phyloP scores from a whole-genome alignment of 306 rosid species.

The Begonia fuchsioides region DNA sequence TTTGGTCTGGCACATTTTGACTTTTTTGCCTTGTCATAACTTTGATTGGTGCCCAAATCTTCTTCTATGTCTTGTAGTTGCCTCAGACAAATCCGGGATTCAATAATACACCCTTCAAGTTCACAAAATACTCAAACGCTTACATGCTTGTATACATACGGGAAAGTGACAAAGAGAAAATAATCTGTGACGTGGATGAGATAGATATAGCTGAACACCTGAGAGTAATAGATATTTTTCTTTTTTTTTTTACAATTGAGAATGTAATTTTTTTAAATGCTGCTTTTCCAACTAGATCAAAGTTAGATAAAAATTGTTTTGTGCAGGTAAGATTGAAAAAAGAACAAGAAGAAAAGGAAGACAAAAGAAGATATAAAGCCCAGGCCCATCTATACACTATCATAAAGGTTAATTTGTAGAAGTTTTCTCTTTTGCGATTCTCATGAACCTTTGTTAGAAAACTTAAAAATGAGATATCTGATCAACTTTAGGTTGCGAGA shows the following conservation, averaged over 20 bases:
- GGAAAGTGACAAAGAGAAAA: constrained; percentile 77
- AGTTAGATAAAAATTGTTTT: background rate
- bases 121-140: constrained; percentile 81
- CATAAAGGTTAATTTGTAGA: constrained; percentile 39
- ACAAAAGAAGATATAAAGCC: constrained; percentile 71
- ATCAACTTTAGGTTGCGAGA: constrained; percentile 53
- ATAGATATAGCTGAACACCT: constrained; percentile 78
- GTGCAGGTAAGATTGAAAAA: constrained; percentile 67
- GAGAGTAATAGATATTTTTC: constrained; percentile 38
- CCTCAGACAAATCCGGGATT: constrained; percentile 82
- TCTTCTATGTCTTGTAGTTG: constrained; percentile 32
- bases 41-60: constrained; percentile 3
- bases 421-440: background rate
- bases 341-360: constrained; percentile 83
- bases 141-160: constrained; percentile 96
- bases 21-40: constrained; percentile 5
- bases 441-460: background rate
- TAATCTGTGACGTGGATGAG: constrained; percentile 82
- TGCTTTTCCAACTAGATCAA: no score
- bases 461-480: constrained; percentile 1
- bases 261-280: background rate
- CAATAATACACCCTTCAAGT: constrained; percentile 74
- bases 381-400: constrained; percentile 82
- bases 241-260: background rate
- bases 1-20: background rate